A percentile compares a stretch with the other conserved stretches of the same genome.
Evolutionary conservation across 352 stramenopile species (phyloP).

Genomic region (Globisporangium irregulare): DNA sequence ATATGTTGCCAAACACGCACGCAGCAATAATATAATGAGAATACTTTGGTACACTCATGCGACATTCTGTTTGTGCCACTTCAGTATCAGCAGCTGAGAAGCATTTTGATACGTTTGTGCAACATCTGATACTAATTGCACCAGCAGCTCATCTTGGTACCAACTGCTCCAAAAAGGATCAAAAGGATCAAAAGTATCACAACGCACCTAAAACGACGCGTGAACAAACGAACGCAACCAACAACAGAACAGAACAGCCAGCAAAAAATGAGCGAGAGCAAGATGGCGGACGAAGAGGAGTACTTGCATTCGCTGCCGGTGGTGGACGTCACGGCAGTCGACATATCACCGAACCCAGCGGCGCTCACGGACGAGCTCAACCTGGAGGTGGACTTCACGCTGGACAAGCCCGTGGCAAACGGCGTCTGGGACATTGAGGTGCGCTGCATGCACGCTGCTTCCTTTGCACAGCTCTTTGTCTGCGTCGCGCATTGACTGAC

Average conservation of each 20-base stretch:
- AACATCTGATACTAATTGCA: background rate
- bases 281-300: conserved; percentile 41
- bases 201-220: background rate
- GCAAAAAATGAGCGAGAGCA: conserved; percentile 70
- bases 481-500: background rate
- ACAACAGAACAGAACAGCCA: conserved; percentile 1
- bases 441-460: conserved; percentile 12
- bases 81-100: no score
- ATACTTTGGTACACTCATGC: background rate
- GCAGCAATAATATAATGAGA: no score
- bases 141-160: background rate
- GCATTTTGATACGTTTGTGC: background rate
- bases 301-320: conserved; percentile 40
- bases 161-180: no score
- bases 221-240: background rate
- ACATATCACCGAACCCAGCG: conserved; percentile 82
- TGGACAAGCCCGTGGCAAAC: conserved; percentile 57
- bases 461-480: background rate
- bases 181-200: no score
- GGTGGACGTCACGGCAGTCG: conserved; percentile 71
- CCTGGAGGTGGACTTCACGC: conserved; percentile 76
- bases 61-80: background rate
- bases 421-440: conserved; percentile 82
- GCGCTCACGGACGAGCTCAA: conserved; percentile 71
- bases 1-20: no score